These are phyloP conservation scores for Reticulascus tulasneorum DNA, from an alignment of 2,329 filamentous ascomycete genomes.

Conservation along the genomic window DNA sequence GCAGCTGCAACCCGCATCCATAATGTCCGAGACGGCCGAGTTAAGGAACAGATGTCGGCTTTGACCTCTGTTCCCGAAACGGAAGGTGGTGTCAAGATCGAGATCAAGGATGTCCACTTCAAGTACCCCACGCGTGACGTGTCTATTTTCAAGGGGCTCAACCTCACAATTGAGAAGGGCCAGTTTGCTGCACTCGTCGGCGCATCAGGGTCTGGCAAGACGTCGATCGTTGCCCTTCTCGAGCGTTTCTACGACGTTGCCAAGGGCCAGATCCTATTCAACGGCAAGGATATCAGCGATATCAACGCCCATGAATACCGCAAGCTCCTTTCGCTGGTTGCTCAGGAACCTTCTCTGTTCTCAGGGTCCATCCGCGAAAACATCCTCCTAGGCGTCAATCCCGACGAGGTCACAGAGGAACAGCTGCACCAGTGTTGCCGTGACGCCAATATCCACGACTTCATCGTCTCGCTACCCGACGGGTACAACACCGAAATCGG, in stretches of 20 bases:
- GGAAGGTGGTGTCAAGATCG: constrained; percentile 7
- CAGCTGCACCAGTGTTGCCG: constrained; percentile 35
- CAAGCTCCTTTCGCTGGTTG: constrained; percentile 61
- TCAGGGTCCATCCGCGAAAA: constrained; percentile 62
- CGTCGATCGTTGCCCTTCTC: constrained; percentile 61
- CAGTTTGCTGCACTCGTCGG: constrained; percentile 69
- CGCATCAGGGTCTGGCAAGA: constrained; percentile 67
- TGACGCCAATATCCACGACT: constrained; percentile 42
- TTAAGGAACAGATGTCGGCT: too few relatives aligned
- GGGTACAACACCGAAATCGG: constrained; percentile 61
- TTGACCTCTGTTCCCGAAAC: constrained; percentile 1
- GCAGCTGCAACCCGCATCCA: background rate
- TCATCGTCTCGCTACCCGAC: constrained; percentile 35
- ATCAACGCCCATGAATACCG: constrained; percentile 61
- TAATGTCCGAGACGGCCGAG: background rate
- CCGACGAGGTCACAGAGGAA: constrained; percentile 23
- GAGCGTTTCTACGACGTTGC: constrained; percentile 68
- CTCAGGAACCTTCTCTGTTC: constrained; percentile 67
- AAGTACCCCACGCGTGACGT: constrained; percentile 14
- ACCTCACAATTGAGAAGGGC: constrained; percentile 56
- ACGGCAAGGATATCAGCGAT: constrained; percentile 55
- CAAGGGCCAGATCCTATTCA: constrained; percentile 59
- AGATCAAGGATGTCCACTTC: constrained; percentile 13
- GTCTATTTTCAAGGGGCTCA: constrained; percentile 15
- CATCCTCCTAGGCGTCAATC: constrained; percentile 50